Conservation (phyloP, 352 stramenopile genomes). For the Globisporangium nagaii region DNA sequence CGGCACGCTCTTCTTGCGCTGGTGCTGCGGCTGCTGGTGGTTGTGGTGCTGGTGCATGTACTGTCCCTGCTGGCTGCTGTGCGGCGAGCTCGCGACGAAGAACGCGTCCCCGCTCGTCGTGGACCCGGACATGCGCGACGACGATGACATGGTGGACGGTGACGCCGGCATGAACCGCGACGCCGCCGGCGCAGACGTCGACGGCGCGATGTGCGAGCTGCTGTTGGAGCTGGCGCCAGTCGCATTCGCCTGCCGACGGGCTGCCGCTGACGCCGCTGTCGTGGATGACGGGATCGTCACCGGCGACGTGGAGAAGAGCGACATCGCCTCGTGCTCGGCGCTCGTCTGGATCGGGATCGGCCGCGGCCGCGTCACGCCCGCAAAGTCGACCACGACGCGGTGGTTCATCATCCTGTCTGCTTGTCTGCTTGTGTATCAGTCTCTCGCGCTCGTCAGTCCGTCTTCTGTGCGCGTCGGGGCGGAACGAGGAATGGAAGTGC, state of each 20-base stretch:
- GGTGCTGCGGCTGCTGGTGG: conserved; percentile 11
- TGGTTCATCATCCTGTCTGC: background rate
- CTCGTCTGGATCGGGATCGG: background rate
- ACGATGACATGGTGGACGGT: conserved; percentile 3
- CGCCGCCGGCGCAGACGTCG: conserved; percentile 4
- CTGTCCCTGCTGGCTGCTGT: conserved; percentile 7
- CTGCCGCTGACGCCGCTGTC: background rate
- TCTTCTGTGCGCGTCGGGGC: background rate
- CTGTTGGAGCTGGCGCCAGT: background rate
- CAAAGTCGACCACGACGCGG: background rate
- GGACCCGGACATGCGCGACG: conserved; percentile 1
- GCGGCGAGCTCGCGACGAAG: background rate
- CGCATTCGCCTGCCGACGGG: background rate
- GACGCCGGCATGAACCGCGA: background rate
- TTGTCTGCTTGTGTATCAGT: background rate
- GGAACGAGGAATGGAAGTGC: conserved; percentile 8
- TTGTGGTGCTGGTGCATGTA: conserved; percentile 22
- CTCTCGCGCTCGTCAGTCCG: background rate
- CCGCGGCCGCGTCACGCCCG: background rate
- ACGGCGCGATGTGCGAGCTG: conserved; percentile 1
- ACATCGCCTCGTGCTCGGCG: conserved; percentile 1
- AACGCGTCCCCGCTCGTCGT: conserved; percentile 2
- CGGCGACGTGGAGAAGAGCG: conserved; percentile 12
- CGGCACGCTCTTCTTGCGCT: conserved; percentile 40
- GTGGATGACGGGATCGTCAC: conserved; percentile 2